phyloP scores from a whole-genome alignment of 1,139 yeast genomes.

The Blastobotrys serpentis region DNA sequence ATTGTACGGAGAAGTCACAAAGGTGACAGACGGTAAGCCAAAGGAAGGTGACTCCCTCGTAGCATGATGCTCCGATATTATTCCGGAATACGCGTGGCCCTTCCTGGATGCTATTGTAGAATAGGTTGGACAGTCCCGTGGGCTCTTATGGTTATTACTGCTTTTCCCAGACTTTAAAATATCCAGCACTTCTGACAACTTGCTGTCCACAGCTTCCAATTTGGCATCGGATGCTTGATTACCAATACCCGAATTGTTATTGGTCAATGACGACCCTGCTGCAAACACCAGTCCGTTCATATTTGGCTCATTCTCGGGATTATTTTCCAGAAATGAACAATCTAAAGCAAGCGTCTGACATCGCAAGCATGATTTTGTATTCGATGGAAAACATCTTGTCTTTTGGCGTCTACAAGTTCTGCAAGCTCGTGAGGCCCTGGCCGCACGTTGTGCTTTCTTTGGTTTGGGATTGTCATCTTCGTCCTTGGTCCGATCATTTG shows the following conservation, averaged over 20 bases:
- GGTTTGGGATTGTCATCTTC: slow-evolving; percentile 9
- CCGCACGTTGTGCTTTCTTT: slow-evolving; percentile 14
- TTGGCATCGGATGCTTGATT: slow-evolving; percentile 17
- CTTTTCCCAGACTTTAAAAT: slow-evolving; percentile 18
- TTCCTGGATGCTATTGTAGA: not conserved
- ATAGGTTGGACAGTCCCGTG: slow-evolving; percentile 4
- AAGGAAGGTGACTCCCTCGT: slow-evolving; percentile 36
- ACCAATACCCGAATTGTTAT: not conserved
- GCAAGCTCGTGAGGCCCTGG: slow-evolving; percentile 57
- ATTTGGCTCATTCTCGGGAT: slow-evolving; percentile 19
- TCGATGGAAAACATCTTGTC: slow-evolving; percentile 58
- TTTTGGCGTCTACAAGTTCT: slow-evolving; percentile 59
- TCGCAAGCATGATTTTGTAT: slow-evolving; percentile 52
- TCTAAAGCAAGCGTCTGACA: slow-evolving; percentile 51
- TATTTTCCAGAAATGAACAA: slow-evolving; percentile 49
- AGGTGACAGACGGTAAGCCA: slow-evolving; percentile 45
- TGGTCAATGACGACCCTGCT: slow-evolving; percentile 6
- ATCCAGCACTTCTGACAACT: slow-evolving; percentile 30
- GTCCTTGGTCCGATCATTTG: not conserved
- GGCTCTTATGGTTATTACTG: slow-evolving; percentile 1
- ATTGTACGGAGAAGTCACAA: slow-evolving; percentile 52
- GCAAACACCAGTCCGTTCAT: slow-evolving; percentile 2
- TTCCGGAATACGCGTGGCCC: not conserved
- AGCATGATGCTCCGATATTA: slow-evolving; percentile 7
- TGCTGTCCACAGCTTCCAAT: slow-evolving; percentile 26